Conservation (phyloP, 495 filamentous ascomycete genomes). For the Aspergillus sclerotiicarbonarius region DNA sequence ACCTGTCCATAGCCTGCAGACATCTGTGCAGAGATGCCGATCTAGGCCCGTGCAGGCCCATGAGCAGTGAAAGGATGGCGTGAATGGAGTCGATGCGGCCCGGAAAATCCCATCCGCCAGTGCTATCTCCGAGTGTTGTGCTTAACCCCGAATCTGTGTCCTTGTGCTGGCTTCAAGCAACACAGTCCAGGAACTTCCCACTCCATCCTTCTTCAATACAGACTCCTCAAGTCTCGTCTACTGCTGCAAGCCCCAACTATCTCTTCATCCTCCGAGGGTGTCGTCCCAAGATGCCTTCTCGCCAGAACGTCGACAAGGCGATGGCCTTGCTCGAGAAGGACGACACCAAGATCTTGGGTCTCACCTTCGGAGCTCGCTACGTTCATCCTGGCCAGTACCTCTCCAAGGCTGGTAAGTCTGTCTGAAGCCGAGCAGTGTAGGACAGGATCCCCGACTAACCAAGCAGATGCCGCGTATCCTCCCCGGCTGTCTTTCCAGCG, state of each 20-base stretch:
- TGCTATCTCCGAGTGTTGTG: not conserved
- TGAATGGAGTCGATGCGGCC: too few relatives aligned
- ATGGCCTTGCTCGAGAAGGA: constrained; percentile 35
- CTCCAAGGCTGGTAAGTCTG: constrained; percentile 27
- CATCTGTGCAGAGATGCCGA: too few relatives aligned
- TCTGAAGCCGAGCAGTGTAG: not conserved
- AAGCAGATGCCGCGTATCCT: constrained; percentile 29
- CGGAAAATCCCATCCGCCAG: too few relatives aligned
- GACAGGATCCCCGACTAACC: not conserved
- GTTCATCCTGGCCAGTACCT: constrained; percentile 32
- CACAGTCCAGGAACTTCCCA: not conserved
- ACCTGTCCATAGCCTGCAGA: too few relatives aligned
- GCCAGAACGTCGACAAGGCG: constrained; percentile 27
- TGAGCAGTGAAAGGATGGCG: too few relatives aligned
- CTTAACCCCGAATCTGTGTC: not conserved
- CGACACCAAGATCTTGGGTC: constrained; percentile 30
- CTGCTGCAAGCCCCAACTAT: not conserved
- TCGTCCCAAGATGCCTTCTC: constrained; percentile 25
- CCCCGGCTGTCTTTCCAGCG: constrained; percentile 29
- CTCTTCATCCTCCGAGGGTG: not conserved
- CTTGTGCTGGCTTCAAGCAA: too few relatives aligned
- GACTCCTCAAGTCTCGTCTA: not conserved
- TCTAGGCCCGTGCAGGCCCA: too few relatives aligned
- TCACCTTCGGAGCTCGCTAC: constrained; percentile 26
- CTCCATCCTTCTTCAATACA: not conserved